Conservation (phyloP, 108 stramenopile species). For the Aurantiochytrium sp. region DNA sequence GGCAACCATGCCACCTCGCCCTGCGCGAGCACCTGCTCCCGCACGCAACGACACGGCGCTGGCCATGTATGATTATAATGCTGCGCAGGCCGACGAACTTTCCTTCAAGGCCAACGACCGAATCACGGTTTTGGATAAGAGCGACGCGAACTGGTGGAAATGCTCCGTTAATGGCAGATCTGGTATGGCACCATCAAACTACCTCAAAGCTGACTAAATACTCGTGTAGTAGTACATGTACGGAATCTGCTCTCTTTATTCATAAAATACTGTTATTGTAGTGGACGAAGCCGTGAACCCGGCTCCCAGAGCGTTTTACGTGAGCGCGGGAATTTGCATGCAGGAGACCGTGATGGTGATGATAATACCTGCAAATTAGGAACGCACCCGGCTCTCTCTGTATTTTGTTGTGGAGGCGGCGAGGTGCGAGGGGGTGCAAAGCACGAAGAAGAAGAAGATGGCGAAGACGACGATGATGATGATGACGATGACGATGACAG, state of each 20-base stretch:
- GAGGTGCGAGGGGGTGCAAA: no score
- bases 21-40: neutral
- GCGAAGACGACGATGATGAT: neutral
- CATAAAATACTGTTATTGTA: no score
- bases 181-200: neutral
- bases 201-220: neutral
- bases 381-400: no score
- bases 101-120: conserved; percentile 6
- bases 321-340: no score
- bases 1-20: neutral
- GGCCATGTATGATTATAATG: conserved; percentile 1
- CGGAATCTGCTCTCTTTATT: no score
- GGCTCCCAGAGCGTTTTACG: no score
- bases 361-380: no score
- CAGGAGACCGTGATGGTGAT: no score
- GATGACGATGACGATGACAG: neutral
- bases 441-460: no score
- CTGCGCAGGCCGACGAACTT: neutral
- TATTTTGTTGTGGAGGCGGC: no score
- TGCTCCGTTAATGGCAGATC: neutral
- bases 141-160: neutral
- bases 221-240: no score
- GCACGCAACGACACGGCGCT: neutral
- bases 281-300: no score
- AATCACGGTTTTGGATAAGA: neutral